phyloP scores from a whole-genome alignment of 2,329 filamentous ascomycete genomes.

The Aureobasidium sp. region DNA sequence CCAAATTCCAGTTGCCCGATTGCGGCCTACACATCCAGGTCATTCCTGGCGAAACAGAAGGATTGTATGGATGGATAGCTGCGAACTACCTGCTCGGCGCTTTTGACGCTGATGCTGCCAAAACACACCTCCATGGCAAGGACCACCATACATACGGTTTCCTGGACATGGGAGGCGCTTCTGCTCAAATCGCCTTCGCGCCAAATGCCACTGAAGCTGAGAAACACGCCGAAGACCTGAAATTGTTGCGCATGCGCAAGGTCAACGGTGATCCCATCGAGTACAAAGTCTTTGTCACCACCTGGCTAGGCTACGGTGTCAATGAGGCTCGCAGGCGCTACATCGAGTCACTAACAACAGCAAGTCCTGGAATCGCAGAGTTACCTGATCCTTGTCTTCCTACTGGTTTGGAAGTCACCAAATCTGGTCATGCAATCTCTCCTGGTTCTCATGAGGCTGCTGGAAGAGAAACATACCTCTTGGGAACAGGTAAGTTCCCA shows the following conservation, averaged over 20 bases:
- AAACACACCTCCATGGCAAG: conserved; percentile 72
- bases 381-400: conserved; percentile 90
- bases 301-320: conserved; percentile 96
- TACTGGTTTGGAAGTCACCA: conserved; percentile 62
- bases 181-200: conserved; percentile 94
- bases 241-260: conserved; percentile 74
- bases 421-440: conserved; percentile 57
- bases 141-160: conserved; percentile 94
- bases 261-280: conserved; percentile 71
- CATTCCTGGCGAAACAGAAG: conserved; percentile 91
- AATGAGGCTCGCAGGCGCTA: conserved; percentile 85
- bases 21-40: conserved; percentile 86
- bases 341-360: conserved; percentile 65
- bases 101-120: conserved; percentile 71
- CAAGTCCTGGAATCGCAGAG: conserved; percentile 61
- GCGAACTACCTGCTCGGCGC: conserved; percentile 91
- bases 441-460: conserved; percentile 36
- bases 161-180: conserved; percentile 95
- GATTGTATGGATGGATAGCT: conserved; percentile 93
- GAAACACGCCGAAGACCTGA: conserved; percentile 85
- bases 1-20: conserved; percentile 79
- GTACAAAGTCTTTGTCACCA: conserved; percentile 87
- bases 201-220: conserved; percentile 85
- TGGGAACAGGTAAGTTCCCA: conserved; percentile 81
- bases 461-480: conserved; percentile 46